These are phyloP conservation scores for Penicillium sp. DNA, from an alignment of 2,329 filamentous ascomycete genomes.

Conservation along the genomic window DNA sequence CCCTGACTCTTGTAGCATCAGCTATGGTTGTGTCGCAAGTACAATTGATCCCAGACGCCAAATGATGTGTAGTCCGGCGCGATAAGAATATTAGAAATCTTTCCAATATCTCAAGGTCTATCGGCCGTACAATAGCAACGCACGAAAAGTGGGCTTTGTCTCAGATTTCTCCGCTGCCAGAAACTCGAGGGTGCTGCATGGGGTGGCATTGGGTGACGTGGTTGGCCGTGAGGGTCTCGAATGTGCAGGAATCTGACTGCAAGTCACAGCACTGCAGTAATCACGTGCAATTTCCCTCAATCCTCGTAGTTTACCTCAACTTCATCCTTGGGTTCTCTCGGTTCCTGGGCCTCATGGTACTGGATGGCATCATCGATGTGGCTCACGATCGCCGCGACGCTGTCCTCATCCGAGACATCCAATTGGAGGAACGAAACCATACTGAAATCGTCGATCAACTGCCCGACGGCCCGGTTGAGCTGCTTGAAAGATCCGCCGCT, in stretches of 20 bases:
- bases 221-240: background rate
- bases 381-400: conserved; percentile 71
- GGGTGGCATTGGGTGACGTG: background rate
- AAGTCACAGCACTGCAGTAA: background rate
- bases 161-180: background rate
- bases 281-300: conserved; percentile 14
- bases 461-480: conserved; percentile 78
- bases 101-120: background rate
- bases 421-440: conserved; percentile 93
- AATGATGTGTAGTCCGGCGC: background rate
- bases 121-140: background rate
- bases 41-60: background rate
- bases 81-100: background rate
- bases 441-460: conserved; percentile 91
- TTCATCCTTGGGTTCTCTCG: conserved; percentile 66
- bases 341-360: conserved; percentile 87
- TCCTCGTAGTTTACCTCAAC: conserved; percentile 48
- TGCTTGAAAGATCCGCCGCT: conserved; percentile 70
- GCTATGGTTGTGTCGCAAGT: background rate
- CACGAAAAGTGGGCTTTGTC: background rate
- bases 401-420: conserved; percentile 84
- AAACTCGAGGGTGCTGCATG: background rate
- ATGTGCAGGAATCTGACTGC: background rate
- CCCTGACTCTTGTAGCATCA: background rate
- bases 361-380: conserved; percentile 93